Evolutionary conservation across 106 monocot species (phyloP), one percentile per base, ranked within the genome.

Genomic region (Acorus gramineus): DNA sequence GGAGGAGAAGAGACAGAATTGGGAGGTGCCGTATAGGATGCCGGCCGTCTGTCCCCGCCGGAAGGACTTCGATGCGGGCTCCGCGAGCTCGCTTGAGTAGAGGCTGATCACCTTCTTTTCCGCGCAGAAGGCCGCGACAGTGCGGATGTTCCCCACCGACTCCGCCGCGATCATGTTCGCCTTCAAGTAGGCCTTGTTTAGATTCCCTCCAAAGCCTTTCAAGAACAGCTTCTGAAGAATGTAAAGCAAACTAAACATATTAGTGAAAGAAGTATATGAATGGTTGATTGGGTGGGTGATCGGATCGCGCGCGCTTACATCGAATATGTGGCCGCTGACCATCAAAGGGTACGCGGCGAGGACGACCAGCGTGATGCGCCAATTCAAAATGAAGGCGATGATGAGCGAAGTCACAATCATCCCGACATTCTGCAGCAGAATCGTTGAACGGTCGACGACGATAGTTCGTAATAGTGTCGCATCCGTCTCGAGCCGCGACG

Each of bases 141-240:
- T 98, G 5, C 91, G 73, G 44, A 98, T 98, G 79, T 91, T 98
- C 71, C 91, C 76, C 47, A 98, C 96, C 0, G 96, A 91, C 79
- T 98, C 96, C 7, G 91, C 87, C 42, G 96, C 96, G 13, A 98
- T 72, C 96, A 91, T 98, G 75, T 98, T 98, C 5, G 96, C 96
- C 65, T 88, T 98, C 53, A 83, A 57, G 70, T 98, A 98, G 0
- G 81, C 71, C 75, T 87, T 98, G 74, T 52, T 75, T 62, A 98
- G 65, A 62, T 98, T 83, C 12, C 86, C 91, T 55, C 96, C 91
- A 63, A 67, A 98, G 4, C 91, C 96, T 71, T 85, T 80, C 91
- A 98, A 75, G 79, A 98, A 91, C 12, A 85, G 58, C 75, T 98
- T 98, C 95, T 90, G 71, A 48, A 56, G 51, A 12, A 13, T 3